Conservation (phyloP, 352 stramenopile species). For the Phytophthora fragariae region DNA sequence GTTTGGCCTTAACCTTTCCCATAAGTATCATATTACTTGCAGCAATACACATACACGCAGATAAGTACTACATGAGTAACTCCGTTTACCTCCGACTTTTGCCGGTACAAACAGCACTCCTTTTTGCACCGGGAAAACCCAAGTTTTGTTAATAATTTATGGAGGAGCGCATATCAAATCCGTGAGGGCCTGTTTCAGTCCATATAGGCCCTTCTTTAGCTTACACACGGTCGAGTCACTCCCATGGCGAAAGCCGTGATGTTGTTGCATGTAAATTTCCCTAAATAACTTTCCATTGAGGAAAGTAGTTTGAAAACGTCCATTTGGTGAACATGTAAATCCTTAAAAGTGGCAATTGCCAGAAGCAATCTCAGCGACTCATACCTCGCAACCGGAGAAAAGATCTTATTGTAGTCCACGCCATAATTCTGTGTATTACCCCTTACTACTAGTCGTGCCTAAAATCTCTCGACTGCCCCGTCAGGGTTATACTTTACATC, state of each 20-base stretch:
- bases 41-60: neutral
- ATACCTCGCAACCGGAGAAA: neutral
- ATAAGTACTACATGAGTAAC: neutral
- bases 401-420: neutral
- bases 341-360: neutral
- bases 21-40: constrained; percentile 5
- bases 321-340: neutral
- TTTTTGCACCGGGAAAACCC: constrained; percentile 20
- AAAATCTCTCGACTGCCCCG: neutral
- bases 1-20: constrained; percentile 13
- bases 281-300: neutral
- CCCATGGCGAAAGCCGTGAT: neutral
- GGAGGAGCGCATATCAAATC: neutral
- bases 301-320: neutral
- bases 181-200: neutral
- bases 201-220: neutral
- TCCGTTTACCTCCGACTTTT: constrained; percentile 4
- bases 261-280: neutral
- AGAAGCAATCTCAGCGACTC: constrained; percentile 7
- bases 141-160: constrained; percentile 8
- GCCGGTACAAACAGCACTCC: neutral
- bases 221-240: neutral
- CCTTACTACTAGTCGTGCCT: neutral
- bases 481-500: neutral
- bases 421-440: neutral